Conservation (phyloP, 2,329 filamentous ascomycete species). For the Nemania abortiva region DNA sequence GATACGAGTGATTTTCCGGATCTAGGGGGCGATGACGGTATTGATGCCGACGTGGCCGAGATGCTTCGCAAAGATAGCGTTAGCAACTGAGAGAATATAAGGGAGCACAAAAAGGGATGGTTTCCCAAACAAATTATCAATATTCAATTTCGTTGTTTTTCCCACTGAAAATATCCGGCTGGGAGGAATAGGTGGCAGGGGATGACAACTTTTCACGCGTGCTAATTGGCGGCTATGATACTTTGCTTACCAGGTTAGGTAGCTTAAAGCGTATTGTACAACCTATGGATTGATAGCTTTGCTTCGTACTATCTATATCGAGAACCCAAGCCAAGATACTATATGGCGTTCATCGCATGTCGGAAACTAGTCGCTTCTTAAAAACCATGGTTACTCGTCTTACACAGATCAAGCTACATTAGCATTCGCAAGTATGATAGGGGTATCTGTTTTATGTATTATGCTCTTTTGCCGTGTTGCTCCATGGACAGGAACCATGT, state of each 20-base stretch:
- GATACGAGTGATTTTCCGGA: slow-evolving; percentile 65
- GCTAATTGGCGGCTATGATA: background rate
- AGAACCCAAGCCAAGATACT: background rate
- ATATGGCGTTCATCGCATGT: background rate
- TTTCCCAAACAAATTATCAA: background rate
- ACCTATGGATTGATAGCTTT: background rate
- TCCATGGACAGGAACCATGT: slow-evolving; percentile 11
- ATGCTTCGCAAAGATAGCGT: slow-evolving; percentile 62
- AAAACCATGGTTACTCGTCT: background rate
- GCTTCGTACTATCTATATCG: background rate
- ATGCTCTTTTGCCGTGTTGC: slow-evolving; percentile 15
- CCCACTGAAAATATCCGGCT: background rate
- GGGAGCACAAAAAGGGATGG: background rate
- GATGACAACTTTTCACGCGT: background rate
- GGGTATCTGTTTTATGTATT: background rate
- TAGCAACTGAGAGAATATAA: slow-evolving; percentile 19
- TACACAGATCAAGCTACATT: background rate
- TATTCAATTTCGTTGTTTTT: background rate
- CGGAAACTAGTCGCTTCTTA: background rate
- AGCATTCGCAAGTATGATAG: background rate
- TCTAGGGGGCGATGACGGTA: slow-evolving; percentile 65
- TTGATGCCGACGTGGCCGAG: slow-evolving; percentile 68
- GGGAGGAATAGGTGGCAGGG: background rate
- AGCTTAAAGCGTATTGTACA: background rate
- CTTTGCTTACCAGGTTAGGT: background rate